Conservation (phyloP, 352 stramenopile species). For the Blastocystis sp. region DNA sequence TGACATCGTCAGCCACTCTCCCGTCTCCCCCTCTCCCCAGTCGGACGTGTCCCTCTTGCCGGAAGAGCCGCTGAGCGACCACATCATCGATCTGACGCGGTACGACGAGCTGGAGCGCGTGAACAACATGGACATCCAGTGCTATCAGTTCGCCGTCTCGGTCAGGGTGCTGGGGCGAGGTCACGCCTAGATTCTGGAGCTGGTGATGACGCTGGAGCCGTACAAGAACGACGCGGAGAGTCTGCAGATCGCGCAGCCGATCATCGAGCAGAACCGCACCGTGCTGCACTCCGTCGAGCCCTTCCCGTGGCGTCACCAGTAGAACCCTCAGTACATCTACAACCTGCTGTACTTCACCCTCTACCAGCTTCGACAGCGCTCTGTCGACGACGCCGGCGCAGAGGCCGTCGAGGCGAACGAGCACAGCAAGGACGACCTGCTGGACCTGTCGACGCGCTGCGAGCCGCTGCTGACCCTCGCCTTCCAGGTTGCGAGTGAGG, state of each 20-base stretch:
- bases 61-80: slow-evolving; percentile 44
- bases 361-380: slow-evolving; percentile 50
- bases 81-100: slow-evolving; percentile 27
- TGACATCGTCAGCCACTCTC: background rate
- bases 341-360: slow-evolving; percentile 73
- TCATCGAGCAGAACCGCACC: slow-evolving; percentile 36
- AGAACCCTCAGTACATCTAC: slow-evolving; percentile 66
- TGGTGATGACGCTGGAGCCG: slow-evolving; percentile 12
- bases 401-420: background rate
- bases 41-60: background rate
- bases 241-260: slow-evolving; percentile 44
- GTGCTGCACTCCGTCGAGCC: slow-evolving; percentile 33
- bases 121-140: slow-evolving; percentile 58
- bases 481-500: slow-evolving; percentile 36
- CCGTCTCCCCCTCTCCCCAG: background rate
- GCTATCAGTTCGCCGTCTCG: slow-evolving; percentile 59
- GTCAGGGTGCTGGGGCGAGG: background rate
- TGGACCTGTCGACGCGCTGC: slow-evolving; percentile 19
- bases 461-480: slow-evolving; percentile 26
- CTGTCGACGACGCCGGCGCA: too few species aligned
- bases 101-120: slow-evolving; percentile 56
- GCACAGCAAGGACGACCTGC: slow-evolving; percentile 53
- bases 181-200: slow-evolving; percentile 54
- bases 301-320: background rate
- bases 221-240: slow-evolving; percentile 32